Percentiles rank a stretch among this genome's conserved stretches.
phyloP scores from a whole-genome alignment of 176 grass and related monocot species.

The Saccharum spontaneum region DNA sequence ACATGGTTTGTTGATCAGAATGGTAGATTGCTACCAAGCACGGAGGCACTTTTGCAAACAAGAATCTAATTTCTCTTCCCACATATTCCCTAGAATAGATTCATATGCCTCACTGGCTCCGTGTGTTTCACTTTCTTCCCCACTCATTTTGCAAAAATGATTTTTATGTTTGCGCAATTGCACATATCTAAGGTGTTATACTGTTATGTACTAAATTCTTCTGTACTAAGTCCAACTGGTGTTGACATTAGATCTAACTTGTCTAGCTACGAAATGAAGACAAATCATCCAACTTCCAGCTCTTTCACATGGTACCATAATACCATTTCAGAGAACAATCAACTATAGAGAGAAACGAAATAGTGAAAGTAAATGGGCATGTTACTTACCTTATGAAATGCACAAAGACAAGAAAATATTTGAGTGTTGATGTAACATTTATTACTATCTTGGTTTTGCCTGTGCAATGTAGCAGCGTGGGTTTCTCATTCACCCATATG shows the following conservation, averaged over 20 bases:
- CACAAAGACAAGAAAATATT: slow-evolving; percentile 8
- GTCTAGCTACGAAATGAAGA: not conserved
- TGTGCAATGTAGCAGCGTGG: not conserved
- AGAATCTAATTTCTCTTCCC: slow-evolving; percentile 39
- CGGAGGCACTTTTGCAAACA: slow-evolving; percentile 65
- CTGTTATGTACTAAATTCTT: not conserved
- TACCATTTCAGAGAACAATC: not conserved
- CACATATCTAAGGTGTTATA: not conserved
- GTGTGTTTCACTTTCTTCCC: not conserved
- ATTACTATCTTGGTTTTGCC: not conserved
- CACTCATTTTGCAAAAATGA: not conserved
- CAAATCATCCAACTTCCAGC: slow-evolving; percentile 10
- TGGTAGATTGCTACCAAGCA: slow-evolving; percentile 53
- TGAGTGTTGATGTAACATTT: not conserved
- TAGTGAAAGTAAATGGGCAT: slow-evolving; percentile 19
- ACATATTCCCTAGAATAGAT: not conserved
- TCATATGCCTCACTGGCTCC: slow-evolving; percentile 3
- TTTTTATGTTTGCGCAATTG: not conserved
- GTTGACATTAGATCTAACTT: not conserved
- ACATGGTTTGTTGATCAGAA: slow-evolving; percentile 47
- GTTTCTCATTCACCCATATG: slow-evolving; percentile 11
- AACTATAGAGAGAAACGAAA: not conserved
- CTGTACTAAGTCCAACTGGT: not conserved
- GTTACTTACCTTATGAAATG: not conserved
- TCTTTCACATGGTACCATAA: not conserved